Conservation (phyloP, 768 basidiomycete genomes). For the Tulasnella sp. region DNA sequence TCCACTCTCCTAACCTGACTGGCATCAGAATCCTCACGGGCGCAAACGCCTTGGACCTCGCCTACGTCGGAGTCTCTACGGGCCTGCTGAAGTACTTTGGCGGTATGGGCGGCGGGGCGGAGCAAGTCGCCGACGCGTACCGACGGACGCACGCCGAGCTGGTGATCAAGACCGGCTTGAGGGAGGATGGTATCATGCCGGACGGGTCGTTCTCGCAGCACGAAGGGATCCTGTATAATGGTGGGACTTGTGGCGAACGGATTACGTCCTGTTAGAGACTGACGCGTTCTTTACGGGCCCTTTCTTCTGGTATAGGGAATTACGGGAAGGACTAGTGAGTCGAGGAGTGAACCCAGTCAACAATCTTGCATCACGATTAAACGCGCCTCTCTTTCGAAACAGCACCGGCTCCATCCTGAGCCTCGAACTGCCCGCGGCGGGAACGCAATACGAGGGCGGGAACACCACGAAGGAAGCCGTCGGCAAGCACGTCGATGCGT, state of each 20-base stretch:
- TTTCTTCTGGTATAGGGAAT: slow-evolving; percentile 53
- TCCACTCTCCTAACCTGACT: neutral
- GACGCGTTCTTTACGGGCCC: no score
- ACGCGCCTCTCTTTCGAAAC: no score
- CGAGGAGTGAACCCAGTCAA: no score
- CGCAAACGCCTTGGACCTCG: slow-evolving; percentile 36
- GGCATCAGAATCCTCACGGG: slow-evolving; percentile 20
- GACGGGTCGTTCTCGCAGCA: slow-evolving; percentile 58
- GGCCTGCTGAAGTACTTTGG: slow-evolving; percentile 28
- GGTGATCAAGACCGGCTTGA: slow-evolving; percentile 43
- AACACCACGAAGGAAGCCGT: no score
- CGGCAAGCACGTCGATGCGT: no score
- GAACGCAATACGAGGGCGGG: no score
- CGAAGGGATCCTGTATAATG: slow-evolving; percentile 66
- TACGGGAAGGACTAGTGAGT: slow-evolving; percentile 60
- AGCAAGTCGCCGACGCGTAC: slow-evolving; percentile 55
- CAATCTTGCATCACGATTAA: no score
- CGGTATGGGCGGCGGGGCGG: slow-evolving; percentile 12
- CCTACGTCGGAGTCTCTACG: slow-evolving; percentile 32
- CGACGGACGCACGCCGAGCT: slow-evolving; percentile 58
- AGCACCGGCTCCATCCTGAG: no score
- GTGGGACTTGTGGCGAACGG: slow-evolving; percentile 38
- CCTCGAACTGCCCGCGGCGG: no score
- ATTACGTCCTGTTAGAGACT: no score
- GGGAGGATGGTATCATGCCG: slow-evolving; percentile 61